Evolutionary conservation across 768 basidiomycete species (phyloP), one percentile per base, ranked within the genome.

Genomic region (Harrya chromipes): DNA sequence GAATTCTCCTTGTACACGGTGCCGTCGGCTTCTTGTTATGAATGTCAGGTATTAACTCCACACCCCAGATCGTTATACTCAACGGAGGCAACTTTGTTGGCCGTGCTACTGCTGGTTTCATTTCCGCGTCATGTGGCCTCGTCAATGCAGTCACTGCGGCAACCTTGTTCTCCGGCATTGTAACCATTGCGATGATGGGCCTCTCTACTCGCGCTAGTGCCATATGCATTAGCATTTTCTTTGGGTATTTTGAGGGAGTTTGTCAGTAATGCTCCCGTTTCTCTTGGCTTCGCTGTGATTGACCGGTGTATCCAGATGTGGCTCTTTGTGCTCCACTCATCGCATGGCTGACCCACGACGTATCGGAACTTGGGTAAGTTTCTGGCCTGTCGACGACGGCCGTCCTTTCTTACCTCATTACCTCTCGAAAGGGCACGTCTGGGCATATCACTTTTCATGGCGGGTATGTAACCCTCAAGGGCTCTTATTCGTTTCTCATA

Each of bases 1-100:
- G 61, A 56, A 23, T 66, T 84, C 12, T 77, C 82, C 1, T 84
- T 84, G 57, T 82, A 83, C 55, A 74, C 73, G 41, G 82, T 82
- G 46, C 24, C 68, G 26, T 36, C 23, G 3, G 6, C 27, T 43
- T 47, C 33, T 50, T n/a, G 44, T 37, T 10, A 7, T 40, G 21
- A 27, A 35, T 36, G 14, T 26, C 14, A 31, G 29, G 4, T 43
- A n/a, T 43, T 51, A 8, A 57, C 29, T 27, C 8, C 4, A 6
- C 2, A 21, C 19, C 12, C 39, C 33, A 74, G 73, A 57, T 73
- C 21, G 59, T 74, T 8, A 70, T 74, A 26, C 59, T 75, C 57
- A 69, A 70, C 42, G 68, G 57, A 7, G 63, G 67, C n/a, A 66
- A 63, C 45, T 61, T 69, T 26, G 10, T 71, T 14, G 76, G 75